These are phyloP conservation scores for Paraphoma sp. DNA, from an alignment of 2,329 filamentous ascomycete species.

Conservation along the genomic window DNA sequence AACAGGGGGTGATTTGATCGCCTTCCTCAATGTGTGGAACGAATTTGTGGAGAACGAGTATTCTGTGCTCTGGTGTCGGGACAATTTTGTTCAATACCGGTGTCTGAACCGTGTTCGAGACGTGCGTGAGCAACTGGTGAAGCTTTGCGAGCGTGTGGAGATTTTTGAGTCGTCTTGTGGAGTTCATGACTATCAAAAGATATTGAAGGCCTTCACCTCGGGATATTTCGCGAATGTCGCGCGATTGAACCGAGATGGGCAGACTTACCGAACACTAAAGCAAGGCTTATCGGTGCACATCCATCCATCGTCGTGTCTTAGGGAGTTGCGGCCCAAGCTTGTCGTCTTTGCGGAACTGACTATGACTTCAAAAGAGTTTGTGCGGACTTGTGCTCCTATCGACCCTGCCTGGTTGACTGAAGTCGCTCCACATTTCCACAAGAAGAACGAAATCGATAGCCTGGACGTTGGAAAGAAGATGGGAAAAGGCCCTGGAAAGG, in stretches of 20 bases:
- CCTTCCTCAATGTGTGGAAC: conserved; percentile 90
- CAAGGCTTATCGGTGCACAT: conserved; percentile 87
- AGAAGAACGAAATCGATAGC: conserved; percentile 61
- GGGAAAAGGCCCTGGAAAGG: conserved; percentile 63
- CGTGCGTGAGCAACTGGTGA: conserved; percentile 88
- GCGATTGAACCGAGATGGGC: conserved; percentile 79
- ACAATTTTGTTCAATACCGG: conserved; percentile 93
- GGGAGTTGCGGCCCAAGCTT: conserved; percentile 82
- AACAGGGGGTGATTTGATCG: conserved; percentile 88
- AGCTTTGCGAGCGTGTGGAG: conserved; percentile 92
- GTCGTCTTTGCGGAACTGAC: conserved; percentile 87
- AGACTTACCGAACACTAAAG: conserved; percentile 91
- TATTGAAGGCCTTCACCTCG: conserved; percentile 85
- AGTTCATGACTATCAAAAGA: conserved; percentile 73
- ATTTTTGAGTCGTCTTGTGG: conserved; percentile 74
- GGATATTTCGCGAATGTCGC: conserved; percentile 97
- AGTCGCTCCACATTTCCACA: conserved; percentile 93
- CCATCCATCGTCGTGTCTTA: conserved; percentile 76
- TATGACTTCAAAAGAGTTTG: conserved; percentile 88
- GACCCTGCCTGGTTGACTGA: conserved; percentile 86
- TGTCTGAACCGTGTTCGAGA: conserved; percentile 88
- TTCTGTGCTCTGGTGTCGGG: conserved; percentile 82
- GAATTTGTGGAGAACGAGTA: conserved; percentile 95
- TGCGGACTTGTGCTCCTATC: conserved; percentile 85
- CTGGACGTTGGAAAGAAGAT: conserved; percentile 43